Conservation (phyloP, 2,329 filamentous ascomycete genomes). For the Ramichloridium luteum region DNA sequence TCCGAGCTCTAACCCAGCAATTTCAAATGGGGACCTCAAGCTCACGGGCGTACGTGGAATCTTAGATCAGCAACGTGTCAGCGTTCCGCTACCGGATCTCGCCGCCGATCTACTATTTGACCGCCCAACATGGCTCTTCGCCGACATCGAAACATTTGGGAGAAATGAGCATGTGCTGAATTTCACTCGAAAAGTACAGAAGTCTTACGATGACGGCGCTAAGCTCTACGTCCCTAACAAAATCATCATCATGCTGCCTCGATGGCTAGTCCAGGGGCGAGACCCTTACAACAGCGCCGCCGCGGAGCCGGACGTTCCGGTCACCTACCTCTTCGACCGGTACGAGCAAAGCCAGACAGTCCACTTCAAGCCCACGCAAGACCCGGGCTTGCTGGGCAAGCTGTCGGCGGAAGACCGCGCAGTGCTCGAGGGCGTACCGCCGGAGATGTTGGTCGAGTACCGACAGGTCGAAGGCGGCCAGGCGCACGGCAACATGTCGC, state of each 20-base stretch:
- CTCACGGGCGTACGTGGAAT: constrained; percentile 9
- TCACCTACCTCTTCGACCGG: constrained; percentile 18
- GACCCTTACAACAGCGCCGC: background rate
- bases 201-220: constrained; percentile 9
- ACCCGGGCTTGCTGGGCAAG: background rate
- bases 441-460: constrained; percentile 7
- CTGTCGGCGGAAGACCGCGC: constrained; percentile 4
- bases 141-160: constrained; percentile 2
- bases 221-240: constrained; percentile 11
- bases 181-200: constrained; percentile 11
- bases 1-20: background rate
- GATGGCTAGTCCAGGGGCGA: constrained; percentile 6
- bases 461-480: constrained; percentile 12
- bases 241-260: constrained; percentile 13
- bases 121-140: constrained; percentile 6
- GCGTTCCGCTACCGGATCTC: constrained; percentile 12
- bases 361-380: constrained; percentile 6
- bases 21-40: constrained; percentile 2
- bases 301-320: constrained; percentile 5
- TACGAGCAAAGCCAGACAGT: constrained; percentile 18
- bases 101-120: constrained; percentile 15
- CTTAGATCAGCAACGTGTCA: constrained; percentile 9
- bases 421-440: constrained; percentile 2
- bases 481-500: constrained; percentile 9
- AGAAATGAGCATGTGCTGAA: constrained; percentile 9